Evolutionary conservation across 495 filamentous ascomycete species (phyloP), one percentile per base, ranked within the genome.

Genomic region (Haplographium delicatum): DNA sequence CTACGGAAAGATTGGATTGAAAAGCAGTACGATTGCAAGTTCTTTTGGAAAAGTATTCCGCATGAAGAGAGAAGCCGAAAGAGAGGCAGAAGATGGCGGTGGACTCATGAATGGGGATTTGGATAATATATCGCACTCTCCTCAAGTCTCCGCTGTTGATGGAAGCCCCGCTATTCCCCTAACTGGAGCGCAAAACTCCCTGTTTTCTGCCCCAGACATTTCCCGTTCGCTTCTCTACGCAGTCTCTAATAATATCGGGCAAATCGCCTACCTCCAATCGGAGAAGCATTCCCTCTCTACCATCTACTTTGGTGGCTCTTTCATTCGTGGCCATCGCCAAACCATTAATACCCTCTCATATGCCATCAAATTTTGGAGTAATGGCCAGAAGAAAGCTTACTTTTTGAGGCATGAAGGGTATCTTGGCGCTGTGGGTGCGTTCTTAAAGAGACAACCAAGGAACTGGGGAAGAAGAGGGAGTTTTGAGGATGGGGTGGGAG

Each of bases 331-430:
- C 35, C 93, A 98, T 65, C 81, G 82, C 9, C 94, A 97, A 65
- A 98, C 93, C 13, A 97, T 98, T 85, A 91, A 95, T 63, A 96
- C 93, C 0, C 75, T 98, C 1, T 86, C 84, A 30, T 97, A 93
- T 62, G 93, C 91, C 61, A 97, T 97, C 69, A 85, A 85, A 47
- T 98, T 96, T 69, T 98, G 93, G 93, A 90, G 85, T 58, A 86
- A 91, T 59, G 93, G 94, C 50, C 74, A 83, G 62, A 95, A 94
- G 68, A 86, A 95, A 66, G 91, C 93, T 7, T 97, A 95, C 67
- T 98, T 98, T 63, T 65, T 98, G 34, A 81, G 94, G 8, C 93
- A 98, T 58, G 93, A 98, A 61, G 93, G 93, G 22, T 98, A 96
- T 69, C 75, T 98, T 1, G 93, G 93, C n/a, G 85, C 93, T 10